phyloP scores from a whole-genome alignment of 352 stramenopile species.

The Globisporangium canariense region DNA sequence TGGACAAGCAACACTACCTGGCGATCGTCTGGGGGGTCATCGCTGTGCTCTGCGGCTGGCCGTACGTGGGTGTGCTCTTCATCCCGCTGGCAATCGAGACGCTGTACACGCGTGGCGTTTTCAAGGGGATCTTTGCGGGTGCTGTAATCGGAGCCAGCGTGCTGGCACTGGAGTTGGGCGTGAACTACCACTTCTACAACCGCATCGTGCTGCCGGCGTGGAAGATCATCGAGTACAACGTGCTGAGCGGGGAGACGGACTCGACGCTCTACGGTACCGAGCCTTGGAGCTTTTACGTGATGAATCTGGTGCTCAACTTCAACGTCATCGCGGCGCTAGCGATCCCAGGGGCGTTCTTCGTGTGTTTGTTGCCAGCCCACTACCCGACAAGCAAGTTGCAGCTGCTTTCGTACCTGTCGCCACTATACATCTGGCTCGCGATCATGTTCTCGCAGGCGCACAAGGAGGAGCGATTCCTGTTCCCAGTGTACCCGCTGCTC shows the following conservation, averaged over 20 bases:
- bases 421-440: conserved; percentile 88
- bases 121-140: conserved; percentile 47
- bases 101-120: conserved; percentile 40
- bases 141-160: conserved; percentile 65
- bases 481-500: conserved; percentile 92
- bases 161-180: conserved; percentile 71
- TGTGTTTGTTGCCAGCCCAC: conserved; percentile 34
- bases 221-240: conserved; percentile 97
- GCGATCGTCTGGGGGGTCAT: conserved; percentile 87
- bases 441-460: conserved; percentile 94
- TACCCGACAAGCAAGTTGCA: conserved; percentile 29
- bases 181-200: conserved; percentile 84
- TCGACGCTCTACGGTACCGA: conserved; percentile 98
- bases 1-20: conserved; percentile 60
- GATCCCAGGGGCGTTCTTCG: conserved; percentile 32
- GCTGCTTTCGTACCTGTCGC: conserved; percentile 44
- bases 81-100: conserved; percentile 91
- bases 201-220: conserved; percentile 77
- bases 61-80: conserved; percentile 96
- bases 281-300: conserved; percentile 92
- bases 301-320: conserved; percentile 96
- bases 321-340: conserved; percentile 87
- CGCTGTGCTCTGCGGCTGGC: conserved; percentile 95
- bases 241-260: conserved; percentile 84
- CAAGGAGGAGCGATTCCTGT: conserved; percentile 99